Evolutionary conservation across 139 green algal species (phyloP), one percentile per base, ranked within the genome.

Genomic region (Chlorella sp.): DNA sequence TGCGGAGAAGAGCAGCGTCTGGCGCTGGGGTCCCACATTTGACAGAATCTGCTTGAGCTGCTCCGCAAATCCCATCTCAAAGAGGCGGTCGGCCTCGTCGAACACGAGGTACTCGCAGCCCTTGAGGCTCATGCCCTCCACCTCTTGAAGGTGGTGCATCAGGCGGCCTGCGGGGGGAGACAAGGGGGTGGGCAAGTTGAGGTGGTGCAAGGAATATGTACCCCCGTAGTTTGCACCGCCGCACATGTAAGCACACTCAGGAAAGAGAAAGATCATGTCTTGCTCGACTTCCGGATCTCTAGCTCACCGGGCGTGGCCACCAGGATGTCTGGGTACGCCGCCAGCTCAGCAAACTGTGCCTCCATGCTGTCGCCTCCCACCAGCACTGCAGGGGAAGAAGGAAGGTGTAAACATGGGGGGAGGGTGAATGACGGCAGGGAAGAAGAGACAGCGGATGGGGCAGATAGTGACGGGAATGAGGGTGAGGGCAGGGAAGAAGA

Each of bases 351-450:
- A 94, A 99, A 99, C 95, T 99, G 97, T 11, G 93, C 95, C 92
- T 99, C 96, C 96, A 99, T 98, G 71, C 95, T 96, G 92, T 99
- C 98, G 16, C 98, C 98, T 15, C 98, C 98, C 40, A 99, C 98
- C 83, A 99, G 91, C 69, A 95, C 93, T 79, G 86, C 86, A 32
- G 7, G 15, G 57, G 60, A 18, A 61, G 7, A 64, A 57, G 26
- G 18, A 84, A 37, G 42, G 9, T 16, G 60, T 68, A 14, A 68
- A 26, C 60, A 37, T 78, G 71, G 71, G 28, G 71, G 71, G 21
- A 36, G 14, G 71, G 2, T 14, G 71, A 36, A 28, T 28, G 30
- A n/a, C n/a, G 71, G 71, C 64, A 71, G 64, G 5, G 64, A 73
- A 77, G 69, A 3, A 34, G 14, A 28, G 28, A 34, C 37, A 28